Conservation (phyloP, 495 filamentous ascomycete genomes). For the Annulohypoxylon bovei region DNA sequence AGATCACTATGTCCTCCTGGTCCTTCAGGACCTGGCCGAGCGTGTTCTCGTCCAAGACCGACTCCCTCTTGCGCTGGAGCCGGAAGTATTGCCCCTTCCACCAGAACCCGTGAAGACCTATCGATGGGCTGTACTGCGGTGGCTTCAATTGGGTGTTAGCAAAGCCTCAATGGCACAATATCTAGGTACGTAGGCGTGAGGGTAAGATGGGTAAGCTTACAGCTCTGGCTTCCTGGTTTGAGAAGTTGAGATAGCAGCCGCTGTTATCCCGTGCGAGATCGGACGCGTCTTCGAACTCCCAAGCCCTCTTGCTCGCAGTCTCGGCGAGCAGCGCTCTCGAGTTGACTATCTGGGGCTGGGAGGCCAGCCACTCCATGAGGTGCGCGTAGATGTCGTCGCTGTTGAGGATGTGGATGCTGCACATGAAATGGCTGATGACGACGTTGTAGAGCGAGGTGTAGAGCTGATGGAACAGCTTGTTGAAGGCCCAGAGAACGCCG, state of each 20-base stretch:
- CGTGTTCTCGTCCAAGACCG: constrained; percentile 38
- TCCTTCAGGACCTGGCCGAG: constrained; percentile 46
- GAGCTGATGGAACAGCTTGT: constrained; percentile 48
- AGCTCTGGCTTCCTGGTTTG: constrained; percentile 52
- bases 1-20: constrained; percentile 54
- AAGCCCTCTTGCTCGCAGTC: constrained; percentile 60
- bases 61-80: constrained; percentile 51
- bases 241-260: constrained; percentile 56
- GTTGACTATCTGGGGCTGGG: constrained; percentile 61
- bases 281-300: constrained; percentile 60
- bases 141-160: constrained; percentile 28
- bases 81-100: constrained; percentile 51
- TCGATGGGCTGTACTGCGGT: constrained; percentile 53
- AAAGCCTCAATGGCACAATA: neutral
- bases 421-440: constrained; percentile 60
- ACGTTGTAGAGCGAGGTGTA: constrained; percentile 39
- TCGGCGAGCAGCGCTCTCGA: constrained; percentile 68
- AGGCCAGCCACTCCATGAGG: constrained; percentile 68
- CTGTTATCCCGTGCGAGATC: constrained; percentile 48
- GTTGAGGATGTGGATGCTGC: constrained; percentile 64
- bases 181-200: neutral
- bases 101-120: constrained; percentile 56
- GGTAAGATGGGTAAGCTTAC: constrained; percentile 24
- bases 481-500: constrained; percentile 52
- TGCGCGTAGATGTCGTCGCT: constrained; percentile 69